phyloP scores from a whole-genome alignment of 306 rosid species.

The Quercus engelmannii region DNA sequence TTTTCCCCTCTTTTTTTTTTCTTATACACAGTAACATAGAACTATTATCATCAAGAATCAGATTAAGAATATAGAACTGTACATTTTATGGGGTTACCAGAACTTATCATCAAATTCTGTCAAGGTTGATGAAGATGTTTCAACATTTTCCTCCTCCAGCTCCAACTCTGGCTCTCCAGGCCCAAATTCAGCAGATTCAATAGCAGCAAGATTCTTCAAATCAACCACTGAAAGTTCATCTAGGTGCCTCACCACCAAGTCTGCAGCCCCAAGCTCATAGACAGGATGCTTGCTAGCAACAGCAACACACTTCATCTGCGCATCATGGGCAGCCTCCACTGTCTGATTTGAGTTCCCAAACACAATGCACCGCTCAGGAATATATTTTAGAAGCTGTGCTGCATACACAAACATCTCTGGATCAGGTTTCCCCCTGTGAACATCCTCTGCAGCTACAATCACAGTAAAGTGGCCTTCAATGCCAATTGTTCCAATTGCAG shows the following conservation, averaged over 20 bases:
- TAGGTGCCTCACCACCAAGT: constrained; percentile 75
- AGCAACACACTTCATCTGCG: constrained; percentile 92
- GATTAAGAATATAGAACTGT: constrained; percentile 54
- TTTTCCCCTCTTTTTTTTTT: constrained; percentile 15
- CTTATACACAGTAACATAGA: constrained; percentile 68
- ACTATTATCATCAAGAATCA: constrained; percentile 63
- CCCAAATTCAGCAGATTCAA: constrained; percentile 71
- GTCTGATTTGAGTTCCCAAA: constrained; percentile 93
- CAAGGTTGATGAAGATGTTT: constrained; percentile 38
- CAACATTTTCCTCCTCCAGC: constrained; percentile 60
- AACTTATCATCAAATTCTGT: constrained; percentile 54
- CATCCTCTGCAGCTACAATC: constrained; percentile 89
- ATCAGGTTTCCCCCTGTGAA: constrained; percentile 90
- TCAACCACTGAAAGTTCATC: constrained; percentile 89
- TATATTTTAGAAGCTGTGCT: constrained; percentile 75
- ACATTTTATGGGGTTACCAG: constrained; percentile 71
- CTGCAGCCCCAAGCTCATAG: constrained; percentile 91
- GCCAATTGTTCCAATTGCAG: constrained; percentile 70
- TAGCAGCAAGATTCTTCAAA: constrained; percentile 81
- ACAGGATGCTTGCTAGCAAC: constrained; percentile 98
- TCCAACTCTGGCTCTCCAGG: constrained; percentile 70
- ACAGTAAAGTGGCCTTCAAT: constrained; percentile 70
- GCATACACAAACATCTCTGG: constrained; percentile 95
- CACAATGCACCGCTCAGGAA: constrained; percentile 94
- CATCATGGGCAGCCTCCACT: constrained; percentile 97